Conservation (phyloP, 306 rosid species). For the Citrullus mucosospermus region DNA sequence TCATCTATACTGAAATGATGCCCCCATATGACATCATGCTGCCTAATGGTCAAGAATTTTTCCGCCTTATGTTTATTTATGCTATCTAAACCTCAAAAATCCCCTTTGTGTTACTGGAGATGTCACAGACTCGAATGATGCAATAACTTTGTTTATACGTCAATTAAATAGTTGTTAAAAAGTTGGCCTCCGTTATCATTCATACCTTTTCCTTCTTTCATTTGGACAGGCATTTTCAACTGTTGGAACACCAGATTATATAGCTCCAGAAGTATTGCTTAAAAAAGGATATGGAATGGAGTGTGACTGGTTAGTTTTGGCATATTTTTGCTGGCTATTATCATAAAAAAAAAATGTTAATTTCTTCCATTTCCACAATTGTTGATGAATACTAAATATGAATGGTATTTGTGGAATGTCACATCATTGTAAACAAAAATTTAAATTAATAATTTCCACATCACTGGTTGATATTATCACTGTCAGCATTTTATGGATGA, state of each 20-base stretch:
- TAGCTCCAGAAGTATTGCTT: conserved; percentile 83
- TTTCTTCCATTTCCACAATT: not conserved
- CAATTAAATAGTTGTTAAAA: not conserved
- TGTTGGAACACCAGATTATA: conserved; percentile 89
- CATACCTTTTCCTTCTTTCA: conserved; percentile 17
- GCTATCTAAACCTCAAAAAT: not conserved
- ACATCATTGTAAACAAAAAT: not conserved
- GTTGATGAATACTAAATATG: not conserved
- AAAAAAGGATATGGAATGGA: conserved; percentile 84
- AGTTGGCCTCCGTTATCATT: not conserved
- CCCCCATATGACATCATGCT: not conserved
- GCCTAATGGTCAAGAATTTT: not conserved
- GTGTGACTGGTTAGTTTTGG: conserved; percentile 66
- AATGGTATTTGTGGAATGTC: not conserved
- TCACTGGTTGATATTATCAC: not conserved
- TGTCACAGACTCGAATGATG: not conserved
- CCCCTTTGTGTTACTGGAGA: not conserved
- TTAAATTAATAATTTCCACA: not conserved
- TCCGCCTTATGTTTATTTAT: not conserved
- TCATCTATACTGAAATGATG: not conserved
- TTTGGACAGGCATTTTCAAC: conserved; percentile 69
- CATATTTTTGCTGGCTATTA: not conserved
- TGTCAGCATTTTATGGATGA: not conserved
- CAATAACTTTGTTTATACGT: not conserved
- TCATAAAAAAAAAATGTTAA: not conserved